These are phyloP conservation scores for Plasmodium berghei DNA, from an alignment of 169 alveolate genomes.

Conservation along the genomic window DNA sequence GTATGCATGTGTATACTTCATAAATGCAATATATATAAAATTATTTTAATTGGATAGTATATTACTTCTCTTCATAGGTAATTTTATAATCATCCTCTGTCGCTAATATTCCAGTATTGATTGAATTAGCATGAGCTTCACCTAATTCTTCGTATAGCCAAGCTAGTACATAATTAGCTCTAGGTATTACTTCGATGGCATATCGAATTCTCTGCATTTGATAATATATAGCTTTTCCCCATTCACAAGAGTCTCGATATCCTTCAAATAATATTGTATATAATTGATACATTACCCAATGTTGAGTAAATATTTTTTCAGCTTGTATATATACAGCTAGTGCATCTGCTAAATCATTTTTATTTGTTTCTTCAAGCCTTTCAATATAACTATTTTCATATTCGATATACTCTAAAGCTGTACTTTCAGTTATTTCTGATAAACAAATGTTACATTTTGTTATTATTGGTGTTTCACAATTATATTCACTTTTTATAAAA, in stretches of 20 bases:
- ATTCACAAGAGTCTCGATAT: slow-evolving; percentile 78
- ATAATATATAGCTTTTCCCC: slow-evolving; percentile 78
- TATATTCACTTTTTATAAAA: slow-evolving; percentile 59
- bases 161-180: slow-evolving; percentile 89
- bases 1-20: not conserved
- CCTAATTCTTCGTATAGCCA: slow-evolving; percentile 90
- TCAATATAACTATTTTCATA: slow-evolving; percentile 77
- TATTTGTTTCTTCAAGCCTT: slow-evolving; percentile 81
- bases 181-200: slow-evolving; percentile 80
- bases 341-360: slow-evolving; percentile 80
- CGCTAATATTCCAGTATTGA: slow-evolving; percentile 72
- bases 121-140: slow-evolving; percentile 79
- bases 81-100: slow-evolving; percentile 67
- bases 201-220: slow-evolving; percentile 78
- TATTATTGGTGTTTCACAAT: slow-evolving; percentile 39
- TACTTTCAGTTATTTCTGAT: slow-evolving; percentile 53
- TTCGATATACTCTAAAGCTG: slow-evolving; percentile 69
- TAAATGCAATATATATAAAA: not conserved
- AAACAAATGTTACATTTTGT: slow-evolving; percentile 61
- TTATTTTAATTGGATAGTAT: not conserved
- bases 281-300: slow-evolving; percentile 82
- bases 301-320: slow-evolving; percentile 83
- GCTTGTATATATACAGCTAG: slow-evolving; percentile 80
- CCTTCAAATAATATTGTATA: slow-evolving; percentile 82
- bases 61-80: slow-evolving; percentile 67